Percentiles rank a stretch among this genome's conserved stretches.
Evolutionary conservation across 768 basidiomycete genomes (phyloP).

Genomic region (Tephrocybe sp.): DNA sequence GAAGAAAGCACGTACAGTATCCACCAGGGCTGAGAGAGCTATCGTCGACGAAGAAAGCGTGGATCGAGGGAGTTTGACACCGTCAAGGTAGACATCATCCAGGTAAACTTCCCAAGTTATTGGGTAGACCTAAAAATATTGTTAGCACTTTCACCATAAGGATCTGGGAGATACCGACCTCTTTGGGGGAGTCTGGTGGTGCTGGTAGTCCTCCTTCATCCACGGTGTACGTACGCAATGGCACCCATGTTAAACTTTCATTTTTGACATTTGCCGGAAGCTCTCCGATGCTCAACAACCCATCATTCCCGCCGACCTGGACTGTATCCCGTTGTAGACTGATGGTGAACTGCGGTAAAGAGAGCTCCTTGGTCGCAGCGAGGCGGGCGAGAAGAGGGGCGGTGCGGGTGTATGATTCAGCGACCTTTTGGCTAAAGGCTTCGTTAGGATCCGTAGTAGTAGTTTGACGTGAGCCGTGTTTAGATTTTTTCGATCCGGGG

Average conservation of each 20-base stretch:
- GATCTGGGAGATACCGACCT: constrained; percentile 37
- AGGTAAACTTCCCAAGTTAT: constrained; percentile 71
- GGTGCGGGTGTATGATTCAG: constrained; percentile 39
- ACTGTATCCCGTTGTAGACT: constrained; percentile 68
- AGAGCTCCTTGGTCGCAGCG: constrained; percentile 33
- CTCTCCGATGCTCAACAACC: constrained; percentile 63
- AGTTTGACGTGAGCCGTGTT: constrained; percentile 15
- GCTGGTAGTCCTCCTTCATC: constrained; percentile 53
- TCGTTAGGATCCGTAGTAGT: constrained; percentile 4
- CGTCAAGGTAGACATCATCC: constrained; percentile 73
- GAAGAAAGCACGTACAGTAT: constrained; percentile 50
- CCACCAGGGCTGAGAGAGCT: constrained; percentile 61
- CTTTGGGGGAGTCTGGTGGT: constrained; percentile 53
- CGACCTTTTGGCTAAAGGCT: constrained; percentile 25
- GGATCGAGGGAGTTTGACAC: constrained; percentile 56
- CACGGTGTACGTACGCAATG: constrained; percentile 52
- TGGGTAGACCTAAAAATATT: constrained; percentile 48
- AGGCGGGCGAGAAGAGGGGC: constrained; percentile 49
- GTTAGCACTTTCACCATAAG: constrained; percentile 6
- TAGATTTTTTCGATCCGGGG: neutral
- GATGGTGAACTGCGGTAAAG: constrained; percentile 50
- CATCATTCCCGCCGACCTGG: constrained; percentile 66
- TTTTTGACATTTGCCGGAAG: constrained; percentile 50
- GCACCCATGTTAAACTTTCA: constrained; percentile 61
- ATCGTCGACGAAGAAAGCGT: constrained; percentile 45